Evolutionary conservation across 2,329 filamentous ascomycete genomes (phyloP), one percentile per base, ranked within the genome.

Genomic region (Aspergillus versicolor): DNA sequence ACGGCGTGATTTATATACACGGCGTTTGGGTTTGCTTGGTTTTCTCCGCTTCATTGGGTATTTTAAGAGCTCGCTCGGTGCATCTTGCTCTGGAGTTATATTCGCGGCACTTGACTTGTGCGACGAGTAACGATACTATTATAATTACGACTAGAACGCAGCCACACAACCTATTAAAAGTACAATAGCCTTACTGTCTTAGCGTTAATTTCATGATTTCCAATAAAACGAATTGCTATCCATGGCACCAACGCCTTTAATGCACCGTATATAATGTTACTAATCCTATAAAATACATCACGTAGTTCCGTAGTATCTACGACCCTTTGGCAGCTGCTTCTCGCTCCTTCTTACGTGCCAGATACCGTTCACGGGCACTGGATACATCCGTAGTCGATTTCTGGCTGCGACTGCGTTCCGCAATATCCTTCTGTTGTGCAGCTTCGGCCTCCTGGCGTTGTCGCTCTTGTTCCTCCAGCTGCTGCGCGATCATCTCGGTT

Each of bases 321-420:
- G 52, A 52, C 27, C 54, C 59, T 54, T 70, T 70, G 24, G 69
- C 69, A 34, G 69, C 69, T n/a, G 71, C 71, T 52, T 75, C 76
- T 57, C 73, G 69, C 59, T 86, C 84, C 59, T 73, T 79, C 75
- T 86, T 87, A 61, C 84, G 74, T 52, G 84, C 82, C 64, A 88
- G 68, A 66, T 85, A 88, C 44, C 85, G 75, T 68, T 87, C 85
- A 63, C 80, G 83, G 3, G 85, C 85, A 66, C 83, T 83, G 58
- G 77, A 80, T 40, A 87, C 82, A 56, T 87, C 84, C 12, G 67
- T 71, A 30, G 79, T 77, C 1, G 82, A 84, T 75, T 86, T 86
- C 61, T 77, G 79, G 55, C 80, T 85, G 75, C 85, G 85, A 34
- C 72, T 80, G 46, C 81, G 79, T 61, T 83, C 82, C 49, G 82